Conservation (phyloP, 805 yeast genomes). For the Hanseniaspora guilliermondii region DNA sequence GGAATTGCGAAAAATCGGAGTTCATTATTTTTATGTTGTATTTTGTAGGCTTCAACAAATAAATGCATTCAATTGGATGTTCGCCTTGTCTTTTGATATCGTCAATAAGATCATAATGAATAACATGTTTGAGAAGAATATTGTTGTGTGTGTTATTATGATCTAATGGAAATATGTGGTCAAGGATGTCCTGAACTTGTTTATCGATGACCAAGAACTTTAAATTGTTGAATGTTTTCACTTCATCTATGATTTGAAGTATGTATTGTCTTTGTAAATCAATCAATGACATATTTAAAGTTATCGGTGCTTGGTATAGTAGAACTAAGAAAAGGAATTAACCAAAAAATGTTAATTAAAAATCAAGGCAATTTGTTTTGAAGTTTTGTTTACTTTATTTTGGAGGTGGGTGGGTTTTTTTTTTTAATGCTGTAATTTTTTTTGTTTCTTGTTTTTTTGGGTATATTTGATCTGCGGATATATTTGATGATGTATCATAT, state of each 20-base stretch:
- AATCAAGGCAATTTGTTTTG: too few species aligned
- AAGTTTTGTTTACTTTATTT: too few species aligned
- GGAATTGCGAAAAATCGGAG: conserved; percentile 55
- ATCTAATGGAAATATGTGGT: conserved; percentile 30
- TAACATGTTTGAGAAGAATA: conserved; percentile 41
- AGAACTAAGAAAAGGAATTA: too few species aligned
- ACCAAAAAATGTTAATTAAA: neutral
- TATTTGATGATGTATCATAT: too few species aligned
- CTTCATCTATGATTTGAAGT: conserved; percentile 29
- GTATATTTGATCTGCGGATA: too few species aligned
- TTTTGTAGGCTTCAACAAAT: conserved; percentile 56
- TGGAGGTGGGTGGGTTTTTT: too few species aligned
- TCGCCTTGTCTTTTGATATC: conserved; percentile 43
- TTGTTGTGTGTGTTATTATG: conserved; percentile 27
- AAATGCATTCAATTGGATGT: conserved; percentile 62
- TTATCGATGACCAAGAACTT: conserved; percentile 48
- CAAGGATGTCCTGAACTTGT: conserved; percentile 37
- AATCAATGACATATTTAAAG: conserved; percentile 30
- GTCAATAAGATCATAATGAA: conserved; percentile 56
- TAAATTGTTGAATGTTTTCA: conserved; percentile 35
- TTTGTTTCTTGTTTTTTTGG: too few species aligned
- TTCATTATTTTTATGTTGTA: conserved; percentile 64
- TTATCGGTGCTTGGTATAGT: neutral
- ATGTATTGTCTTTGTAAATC: conserved; percentile 31
- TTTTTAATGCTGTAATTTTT: too few species aligned